A percentile compares a stretch with the other conserved stretches of the same genome.
Evolutionary conservation across 2,329 filamentous ascomycete genomes (phyloP).

Genomic region (Davidsoniella eucalypti): DNA sequence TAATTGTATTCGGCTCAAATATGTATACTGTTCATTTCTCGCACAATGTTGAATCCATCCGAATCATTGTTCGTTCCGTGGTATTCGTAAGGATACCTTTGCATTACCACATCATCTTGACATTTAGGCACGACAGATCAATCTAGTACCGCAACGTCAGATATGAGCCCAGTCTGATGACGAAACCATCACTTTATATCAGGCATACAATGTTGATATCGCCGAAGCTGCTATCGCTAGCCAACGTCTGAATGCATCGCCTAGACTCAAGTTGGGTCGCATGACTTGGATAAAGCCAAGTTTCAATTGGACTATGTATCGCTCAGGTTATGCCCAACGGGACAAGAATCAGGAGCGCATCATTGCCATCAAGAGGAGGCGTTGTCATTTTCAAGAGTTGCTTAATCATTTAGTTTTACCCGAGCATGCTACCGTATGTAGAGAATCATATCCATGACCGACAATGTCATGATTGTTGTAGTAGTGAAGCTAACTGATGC

Average conservation of each 20-base stretch:
- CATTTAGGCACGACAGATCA: not conserved
- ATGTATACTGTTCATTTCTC: too few relatives aligned
- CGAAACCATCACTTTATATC: conserved; percentile 42
- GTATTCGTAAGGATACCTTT: too few relatives aligned
- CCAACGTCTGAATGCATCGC: conserved; percentile 36
- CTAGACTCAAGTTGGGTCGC: conserved; percentile 33
- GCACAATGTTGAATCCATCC: too few relatives aligned
- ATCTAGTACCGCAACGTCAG: conserved; percentile 25
- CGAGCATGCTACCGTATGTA: conserved; percentile 13
- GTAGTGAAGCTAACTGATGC: too few relatives aligned
- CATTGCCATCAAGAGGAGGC: conserved; percentile 39
- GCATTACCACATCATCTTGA: too few relatives aligned
- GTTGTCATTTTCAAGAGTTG: conserved; percentile 30
- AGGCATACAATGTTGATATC: conserved; percentile 39
- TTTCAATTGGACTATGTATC: conserved; percentile 50
- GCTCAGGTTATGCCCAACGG: conserved; percentile 42
- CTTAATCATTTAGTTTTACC: conserved; percentile 23
- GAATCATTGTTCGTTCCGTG: too few relatives aligned
- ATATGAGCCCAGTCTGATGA: conserved; percentile 35
- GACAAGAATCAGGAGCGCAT: conserved; percentile 36
- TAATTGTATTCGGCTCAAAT: too few relatives aligned
- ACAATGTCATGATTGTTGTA: not conserved
- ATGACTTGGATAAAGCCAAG: conserved; percentile 53
- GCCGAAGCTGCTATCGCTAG: conserved; percentile 32
- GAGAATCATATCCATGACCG: not conserved